phyloP scores from a whole-genome alignment of 495 filamentous ascomycete genomes.

The Xanthoparmelia taractica region DNA sequence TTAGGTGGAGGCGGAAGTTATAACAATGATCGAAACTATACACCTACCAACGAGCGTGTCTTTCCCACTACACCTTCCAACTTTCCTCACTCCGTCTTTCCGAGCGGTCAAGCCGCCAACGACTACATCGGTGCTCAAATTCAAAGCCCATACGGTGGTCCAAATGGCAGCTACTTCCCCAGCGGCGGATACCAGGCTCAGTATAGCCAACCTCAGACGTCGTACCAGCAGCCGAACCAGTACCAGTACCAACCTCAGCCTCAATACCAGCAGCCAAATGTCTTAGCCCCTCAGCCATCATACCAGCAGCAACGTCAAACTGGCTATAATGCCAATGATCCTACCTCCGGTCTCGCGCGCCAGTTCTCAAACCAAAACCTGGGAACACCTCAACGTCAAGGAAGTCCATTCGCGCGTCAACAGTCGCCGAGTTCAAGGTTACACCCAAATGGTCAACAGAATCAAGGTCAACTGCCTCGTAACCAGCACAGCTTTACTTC shows the following conservation, averaged over 20 bases:
- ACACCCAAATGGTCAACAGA: conserved; percentile 62
- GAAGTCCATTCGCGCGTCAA: conserved; percentile 61
- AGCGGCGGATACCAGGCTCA: conserved; percentile 48
- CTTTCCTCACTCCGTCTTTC: conserved; percentile 84
- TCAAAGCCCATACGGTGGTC: conserved; percentile 41
- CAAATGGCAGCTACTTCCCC: conserved; percentile 55
- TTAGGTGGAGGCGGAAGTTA: conserved; percentile 29
- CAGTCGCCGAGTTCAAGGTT: conserved; percentile 63
- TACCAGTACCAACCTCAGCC: conserved; percentile 50
- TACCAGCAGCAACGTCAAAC: conserved; percentile 34
- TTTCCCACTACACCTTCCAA: conserved; percentile 97
- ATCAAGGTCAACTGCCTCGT: conserved; percentile 41
- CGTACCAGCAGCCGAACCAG: conserved; percentile 55
- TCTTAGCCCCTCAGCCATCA: conserved; percentile 23
- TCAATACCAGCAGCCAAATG: conserved; percentile 23
- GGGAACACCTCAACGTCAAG: conserved; percentile 53
- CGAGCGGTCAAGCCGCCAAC: conserved; percentile 45
- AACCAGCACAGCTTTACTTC: conserved; percentile 44
- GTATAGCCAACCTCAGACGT: conserved; percentile 34
- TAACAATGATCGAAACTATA: conserved; percentile 57
- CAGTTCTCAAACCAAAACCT: conserved; percentile 98
- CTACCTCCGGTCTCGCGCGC: conserved; percentile 75
- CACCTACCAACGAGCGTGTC: conserved; percentile 61
- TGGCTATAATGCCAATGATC: conserved; percentile 47
- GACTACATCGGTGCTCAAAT: conserved; percentile 42